Conservation (phyloP, 768 basidiomycete species). For the Lactarius evosmus region DNA sequence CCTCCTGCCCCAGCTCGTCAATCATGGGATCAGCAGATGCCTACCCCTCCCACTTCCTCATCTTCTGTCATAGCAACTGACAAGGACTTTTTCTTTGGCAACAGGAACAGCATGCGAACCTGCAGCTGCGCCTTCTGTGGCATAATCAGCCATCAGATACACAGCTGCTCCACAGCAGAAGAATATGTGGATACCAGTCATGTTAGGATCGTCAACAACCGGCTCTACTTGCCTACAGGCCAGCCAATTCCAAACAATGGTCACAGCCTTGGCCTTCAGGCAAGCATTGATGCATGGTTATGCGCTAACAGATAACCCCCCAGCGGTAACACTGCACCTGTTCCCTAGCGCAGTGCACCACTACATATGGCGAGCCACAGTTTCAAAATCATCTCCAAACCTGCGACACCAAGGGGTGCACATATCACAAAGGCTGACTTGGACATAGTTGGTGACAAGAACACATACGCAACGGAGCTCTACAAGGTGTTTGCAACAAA, state of each 20-base stretch:
- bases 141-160: neutral
- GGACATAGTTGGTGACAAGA: too few relatives aligned
- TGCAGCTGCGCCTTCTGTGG: conserved; percentile 4
- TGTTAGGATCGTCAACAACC: neutral
- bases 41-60: too few relatives aligned
- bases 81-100: neutral
- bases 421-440: too few relatives aligned
- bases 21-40: neutral
- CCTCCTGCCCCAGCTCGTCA: neutral
- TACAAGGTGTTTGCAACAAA: too few relatives aligned
- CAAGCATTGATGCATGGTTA: conserved; percentile 1
- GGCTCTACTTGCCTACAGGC: neutral
- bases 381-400: too few relatives aligned
- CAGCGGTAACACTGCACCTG: too few relatives aligned
- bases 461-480: too few relatives aligned
- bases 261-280: neutral
- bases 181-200: neutral
- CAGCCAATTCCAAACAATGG: neutral
- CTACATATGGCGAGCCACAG: too few relatives aligned
- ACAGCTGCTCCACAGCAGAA: neutral
- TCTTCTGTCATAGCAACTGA: too few relatives aligned
- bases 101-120: neutral
- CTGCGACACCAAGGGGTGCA: too few relatives aligned
- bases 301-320: neutral
- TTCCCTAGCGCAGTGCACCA: too few relatives aligned